phyloP scores from a whole-genome alignment of 2,329 filamentous ascomycete genomes.

The Cladophialophora yegresii region DNA sequence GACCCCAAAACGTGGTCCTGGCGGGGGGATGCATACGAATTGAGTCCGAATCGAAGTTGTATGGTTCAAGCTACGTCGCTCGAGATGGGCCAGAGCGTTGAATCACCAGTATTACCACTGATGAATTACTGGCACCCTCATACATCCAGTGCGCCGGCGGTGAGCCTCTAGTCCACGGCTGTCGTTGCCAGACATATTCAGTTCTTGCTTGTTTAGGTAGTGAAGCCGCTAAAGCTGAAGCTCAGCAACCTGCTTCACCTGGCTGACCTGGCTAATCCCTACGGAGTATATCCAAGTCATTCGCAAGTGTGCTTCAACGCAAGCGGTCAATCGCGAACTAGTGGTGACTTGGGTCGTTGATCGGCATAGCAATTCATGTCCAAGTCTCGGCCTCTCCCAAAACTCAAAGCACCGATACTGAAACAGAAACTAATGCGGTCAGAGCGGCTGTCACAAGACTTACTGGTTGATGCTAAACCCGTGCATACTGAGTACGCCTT shows the following conservation, averaged over 20 bases:
- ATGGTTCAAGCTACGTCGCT: not conserved
- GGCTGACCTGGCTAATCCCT: not conserved
- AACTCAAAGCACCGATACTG: not conserved
- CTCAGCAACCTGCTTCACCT: not conserved
- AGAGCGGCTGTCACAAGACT: not conserved
- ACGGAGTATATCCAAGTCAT: not conserved
- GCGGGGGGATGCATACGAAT: not conserved
- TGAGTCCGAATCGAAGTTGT: not conserved
- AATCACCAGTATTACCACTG: not conserved
- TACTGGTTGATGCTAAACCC: not conserved
- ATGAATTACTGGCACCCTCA: not conserved
- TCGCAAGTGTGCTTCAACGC: not conserved
- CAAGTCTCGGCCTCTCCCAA: conserved; percentile 1
- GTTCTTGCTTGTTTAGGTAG: not conserved
- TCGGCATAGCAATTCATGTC: not conserved
- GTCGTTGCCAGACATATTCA: not conserved
- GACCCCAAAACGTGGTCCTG: not conserved
- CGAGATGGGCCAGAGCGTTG: not conserved
- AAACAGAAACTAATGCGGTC: not conserved
- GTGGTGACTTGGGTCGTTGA: not conserved
- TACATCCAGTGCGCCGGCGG: not conserved
- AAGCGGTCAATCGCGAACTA: not conserved
- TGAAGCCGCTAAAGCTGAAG: not conserved
- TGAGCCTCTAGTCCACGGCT: not conserved
- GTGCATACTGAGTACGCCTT: not conserved